Base-by-base conservation (phyloP, 257 asterid genomes). In the Nicotiana noctiflora region DNA sequence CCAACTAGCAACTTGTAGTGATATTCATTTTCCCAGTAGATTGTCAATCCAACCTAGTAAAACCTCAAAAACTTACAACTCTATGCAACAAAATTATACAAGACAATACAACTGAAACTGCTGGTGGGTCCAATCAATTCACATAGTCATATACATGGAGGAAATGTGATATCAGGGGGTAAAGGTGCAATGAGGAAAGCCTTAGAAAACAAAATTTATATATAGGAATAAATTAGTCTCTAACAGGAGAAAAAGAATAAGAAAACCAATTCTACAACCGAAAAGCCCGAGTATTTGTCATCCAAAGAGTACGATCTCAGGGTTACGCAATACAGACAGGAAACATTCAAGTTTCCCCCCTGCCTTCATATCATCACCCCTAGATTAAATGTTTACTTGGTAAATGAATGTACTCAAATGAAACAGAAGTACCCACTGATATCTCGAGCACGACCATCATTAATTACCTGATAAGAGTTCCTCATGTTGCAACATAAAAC, bases 401-500 rank as follows among this genome's bases (percentile, higher is more conserved):
- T 61, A 74, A 49, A 74, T 74, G 61, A 74, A 74, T 49, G 79
- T 49, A 49, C 44, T 46, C 60, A 72, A 72, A 13, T 46, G 40
- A 46, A 51, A 51, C 17, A 51, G 56, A 51, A 11, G 5, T 11
- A 12, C 18, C 6, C 56, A 51, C 56, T 55, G 5, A 27, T 37
- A 37, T 37, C 27, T 59, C 14, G n/a, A n/a, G 18, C 2, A 23
- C 0, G 31, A 74, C 79, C 62, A 66, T 74, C 76, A 74, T 62
- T 63, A 74, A n/a, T 25, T 66, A 65, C 65, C 76, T 34, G 46
- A 66, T 67, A 78, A 67, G 67, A 53, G 52, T 17, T 53, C 65
- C 52, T 66, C 80, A 53, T 53, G 70, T 80, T 64, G 81, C 85
- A 76, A 72, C 44, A 76, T 62, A 82, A 57, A 82, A 76, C 76